Percentiles rank a stretch among this genome's conserved stretches.
phyloP scores from a whole-genome alignment of 23 red algal genomes.

The Gracilaria vermiculophylla region DNA sequence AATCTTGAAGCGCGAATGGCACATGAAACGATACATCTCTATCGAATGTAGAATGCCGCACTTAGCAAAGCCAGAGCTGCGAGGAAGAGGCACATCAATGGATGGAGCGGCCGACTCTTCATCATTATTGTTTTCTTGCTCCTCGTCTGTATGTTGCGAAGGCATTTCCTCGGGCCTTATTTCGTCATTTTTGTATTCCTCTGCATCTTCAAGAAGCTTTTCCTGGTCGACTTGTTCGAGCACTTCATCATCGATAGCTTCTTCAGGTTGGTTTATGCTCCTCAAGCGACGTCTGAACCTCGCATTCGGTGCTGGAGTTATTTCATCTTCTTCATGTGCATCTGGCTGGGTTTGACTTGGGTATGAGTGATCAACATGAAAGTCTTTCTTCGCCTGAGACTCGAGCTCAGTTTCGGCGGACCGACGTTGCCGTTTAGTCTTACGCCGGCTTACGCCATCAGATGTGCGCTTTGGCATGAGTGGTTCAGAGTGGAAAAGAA shows the following conservation, averaged over 20 bases:
- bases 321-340: background rate
- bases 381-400: background rate
- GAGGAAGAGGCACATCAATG: background rate
- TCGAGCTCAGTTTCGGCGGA: background rate
- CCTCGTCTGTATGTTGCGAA: background rate
- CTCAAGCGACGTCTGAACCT: background rate
- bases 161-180: background rate
- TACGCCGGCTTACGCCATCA: background rate
- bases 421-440: background rate
- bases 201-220: background rate
- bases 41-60: conserved; percentile 84
- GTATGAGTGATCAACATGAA: background rate
- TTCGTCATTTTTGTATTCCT: background rate
- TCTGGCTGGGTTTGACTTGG: background rate
- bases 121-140: conserved; percentile 9
- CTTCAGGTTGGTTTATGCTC: background rate
- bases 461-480: background rate
- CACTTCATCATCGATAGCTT: background rate
- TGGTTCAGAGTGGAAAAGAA: too few species aligned
- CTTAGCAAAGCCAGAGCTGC: conserved; percentile 40
- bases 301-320: background rate
- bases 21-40: conserved; percentile 90
- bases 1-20: conserved; percentile 84
- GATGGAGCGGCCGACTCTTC: background rate
- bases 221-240: background rate